Base-by-base conservation (phyloP, 2,329 filamentous ascomycete species). In the Alternaria brassicae region DNA sequence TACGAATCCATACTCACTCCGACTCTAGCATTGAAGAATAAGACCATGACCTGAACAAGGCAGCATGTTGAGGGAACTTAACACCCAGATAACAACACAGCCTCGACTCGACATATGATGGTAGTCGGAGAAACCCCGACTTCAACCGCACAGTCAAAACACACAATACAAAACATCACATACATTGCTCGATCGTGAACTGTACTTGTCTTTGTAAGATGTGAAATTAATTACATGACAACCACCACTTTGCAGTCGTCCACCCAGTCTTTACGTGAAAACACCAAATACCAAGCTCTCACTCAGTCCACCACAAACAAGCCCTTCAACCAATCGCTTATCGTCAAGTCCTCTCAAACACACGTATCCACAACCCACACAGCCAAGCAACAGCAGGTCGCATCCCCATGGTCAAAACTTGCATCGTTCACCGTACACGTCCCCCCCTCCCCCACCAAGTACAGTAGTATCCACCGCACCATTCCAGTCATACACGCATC, bases 11-110 rank as follows among this genome's bases (percentile, higher is more conserved):
- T 39, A 63, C 69, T 76, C 61, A 76, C 69, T 63, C 52, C 55
- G 68, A 65, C 53, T 58, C 59, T 58, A 76, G 73, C 73, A 76
- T 56, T 76, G 56, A 74, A 40, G 54, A 25, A 63, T 60, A 49
- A 28, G 45, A 39, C 44, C 40, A 62, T 68, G 47, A n/a, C 12
- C 23, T 48, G 34, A 53, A 53, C 27, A 32, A 56, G 37, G 48
- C 39, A 36, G 47, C 15, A 58, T 39, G 12, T 12, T 27, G 44
- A n/a, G 32, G 39, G 37, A 27, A 17, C 44, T 27, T 32, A 62
- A 68, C 65, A 71, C 69, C 68, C 68, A 65, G 27, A 53, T 15
- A 28, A 9, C 21, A 13, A 34, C 39, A 34, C 30, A 42, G 37
- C 15, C 32, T 30, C 36, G 10, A 19, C 19, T 23, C 13, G 40